phyloP scores from a whole-genome alignment of 2,329 filamentous ascomycete genomes.

The Aspergillus alliaceus region DNA sequence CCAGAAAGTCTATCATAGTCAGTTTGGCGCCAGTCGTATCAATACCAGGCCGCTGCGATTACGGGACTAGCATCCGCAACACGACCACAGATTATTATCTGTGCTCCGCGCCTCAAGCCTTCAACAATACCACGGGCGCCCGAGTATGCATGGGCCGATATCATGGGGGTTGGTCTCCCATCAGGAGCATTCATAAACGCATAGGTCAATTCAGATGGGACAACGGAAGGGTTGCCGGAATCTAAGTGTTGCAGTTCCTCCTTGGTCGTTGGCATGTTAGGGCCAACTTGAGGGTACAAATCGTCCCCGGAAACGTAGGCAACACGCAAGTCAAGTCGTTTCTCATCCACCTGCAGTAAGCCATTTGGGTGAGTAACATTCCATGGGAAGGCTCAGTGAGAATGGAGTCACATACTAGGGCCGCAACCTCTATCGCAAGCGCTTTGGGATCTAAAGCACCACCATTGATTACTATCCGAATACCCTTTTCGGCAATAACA shows the following conservation, averaged over 20 bases:
- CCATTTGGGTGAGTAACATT: not conserved
- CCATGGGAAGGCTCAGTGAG: no score
- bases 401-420: conserved; percentile 34
- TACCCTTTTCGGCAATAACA: conserved; percentile 48
- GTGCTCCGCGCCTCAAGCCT: conserved; percentile 45
- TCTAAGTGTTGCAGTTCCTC: conserved; percentile 44
- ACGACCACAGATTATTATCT: conserved; percentile 53
- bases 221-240: conserved; percentile 37
- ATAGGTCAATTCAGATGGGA: conserved; percentile 35
- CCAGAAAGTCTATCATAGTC: conserved; percentile 54
- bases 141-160: conserved; percentile 49
- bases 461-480: conserved; percentile 59
- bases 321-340: conserved; percentile 40
- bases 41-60: conserved; percentile 58
- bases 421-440: conserved; percentile 48
- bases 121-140: conserved; percentile 51
- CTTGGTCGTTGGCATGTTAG: conserved; percentile 31
- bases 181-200: conserved; percentile 38
- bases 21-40: conserved; percentile 53
- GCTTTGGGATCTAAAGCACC: conserved; percentile 57
- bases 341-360: conserved; percentile 32
- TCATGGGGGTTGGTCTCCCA: conserved; percentile 46
- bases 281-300: conserved; percentile 36
- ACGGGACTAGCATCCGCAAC: conserved; percentile 54
- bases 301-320: conserved; percentile 51